Percentiles rank a stretch among this genome's conserved stretches.
Evolutionary conservation across 179 eudicot genomes (phyloP).

Genomic region (Drosera spatulata): DNA sequence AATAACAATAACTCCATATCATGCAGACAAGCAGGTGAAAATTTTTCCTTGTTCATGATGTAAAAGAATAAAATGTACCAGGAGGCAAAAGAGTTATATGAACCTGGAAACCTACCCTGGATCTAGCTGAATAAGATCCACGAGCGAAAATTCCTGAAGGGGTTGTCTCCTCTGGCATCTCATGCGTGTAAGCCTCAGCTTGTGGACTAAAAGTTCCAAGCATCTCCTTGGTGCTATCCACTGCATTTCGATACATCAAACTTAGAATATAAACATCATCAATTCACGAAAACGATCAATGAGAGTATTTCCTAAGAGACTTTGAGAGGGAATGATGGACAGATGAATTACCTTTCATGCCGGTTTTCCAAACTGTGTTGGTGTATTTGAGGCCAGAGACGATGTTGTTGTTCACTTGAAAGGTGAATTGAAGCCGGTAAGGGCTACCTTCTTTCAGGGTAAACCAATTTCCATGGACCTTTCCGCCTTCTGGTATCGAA

Average conservation of each 20-base stretch:
- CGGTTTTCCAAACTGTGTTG: conserved; percentile 18
- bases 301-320: background rate
- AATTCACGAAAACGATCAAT: background rate
- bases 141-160: conserved; percentile 93
- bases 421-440: conserved; percentile 68
- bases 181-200: conserved; percentile 61
- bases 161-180: conserved; percentile 81
- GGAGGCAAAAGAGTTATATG: conserved; percentile 4
- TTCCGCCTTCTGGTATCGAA: conserved; percentile 64
- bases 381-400: conserved; percentile 84
- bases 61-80: conserved; percentile 2
- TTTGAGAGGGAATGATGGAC: background rate
- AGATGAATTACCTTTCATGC: conserved; percentile 53
- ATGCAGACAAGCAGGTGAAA: background rate
- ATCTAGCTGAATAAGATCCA: conserved; percentile 78
- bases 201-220: conserved; percentile 94
- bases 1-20: no score
- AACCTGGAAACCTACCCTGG: conserved; percentile 38
- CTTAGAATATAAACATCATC: conserved; percentile 1
- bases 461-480: conserved; percentile 82
- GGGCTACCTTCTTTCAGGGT: conserved; percentile 79
- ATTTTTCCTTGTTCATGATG: background rate
- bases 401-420: conserved; percentile 72
- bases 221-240: conserved; percentile 79
- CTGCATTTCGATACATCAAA: conserved; percentile 18